Percentiles rank a stretch among this genome's conserved stretches.
phyloP scores from a whole-genome alignment of 1,284 basidiomycete genomes.

The Leucoagaricus sp. region DNA sequence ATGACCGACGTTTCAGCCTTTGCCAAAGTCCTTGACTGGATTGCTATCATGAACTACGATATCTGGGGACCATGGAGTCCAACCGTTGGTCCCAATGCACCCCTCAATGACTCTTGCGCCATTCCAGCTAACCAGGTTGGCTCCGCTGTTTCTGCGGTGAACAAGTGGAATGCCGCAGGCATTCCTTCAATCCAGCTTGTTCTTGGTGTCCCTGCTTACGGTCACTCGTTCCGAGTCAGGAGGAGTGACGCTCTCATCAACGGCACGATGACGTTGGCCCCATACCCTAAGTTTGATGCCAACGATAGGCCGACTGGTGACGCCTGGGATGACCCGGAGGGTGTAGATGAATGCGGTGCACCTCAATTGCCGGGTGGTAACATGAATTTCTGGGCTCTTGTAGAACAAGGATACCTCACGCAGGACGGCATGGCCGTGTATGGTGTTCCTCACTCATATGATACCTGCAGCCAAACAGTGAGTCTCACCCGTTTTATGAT shows the following conservation, averaged over 20 bases:
- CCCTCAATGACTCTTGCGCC: constrained; percentile 78
- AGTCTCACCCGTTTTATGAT: constrained; percentile 23
- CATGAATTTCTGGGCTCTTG: constrained; percentile 64
- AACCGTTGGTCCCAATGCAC: constrained; percentile 80
- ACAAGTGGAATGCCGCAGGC: constrained; percentile 75
- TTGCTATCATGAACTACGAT: constrained; percentile 91
- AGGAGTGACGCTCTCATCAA: constrained; percentile 41
- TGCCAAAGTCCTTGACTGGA: constrained; percentile 75
- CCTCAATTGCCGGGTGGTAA: constrained; percentile 42
- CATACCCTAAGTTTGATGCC: constrained; percentile 56
- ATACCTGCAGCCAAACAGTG: constrained; percentile 71
- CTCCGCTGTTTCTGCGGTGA: constrained; percentile 78
- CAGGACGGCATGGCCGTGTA: constrained; percentile 49
- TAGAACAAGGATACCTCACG: constrained; percentile 55
- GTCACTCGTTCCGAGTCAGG: constrained; percentile 60
- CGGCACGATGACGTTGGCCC: constrained; percentile 36
- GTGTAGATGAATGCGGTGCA: constrained; percentile 58
- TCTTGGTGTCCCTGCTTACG: constrained; percentile 81
- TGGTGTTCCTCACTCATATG: constrained; percentile 54
- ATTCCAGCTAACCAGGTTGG: constrained; percentile 61
- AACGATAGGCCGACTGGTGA: constrained; percentile 54
- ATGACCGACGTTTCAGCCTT: constrained; percentile 69
- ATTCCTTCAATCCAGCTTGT: constrained; percentile 69
- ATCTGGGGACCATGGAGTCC: constrained; percentile 60
- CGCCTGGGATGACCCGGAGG: constrained; percentile 49